A percentile compares a stretch with the other conserved stretches of the same genome.
phyloP scores from a whole-genome alignment of 495 filamentous ascomycete genomes.

The Diplogelasinospora grovesii region DNA sequence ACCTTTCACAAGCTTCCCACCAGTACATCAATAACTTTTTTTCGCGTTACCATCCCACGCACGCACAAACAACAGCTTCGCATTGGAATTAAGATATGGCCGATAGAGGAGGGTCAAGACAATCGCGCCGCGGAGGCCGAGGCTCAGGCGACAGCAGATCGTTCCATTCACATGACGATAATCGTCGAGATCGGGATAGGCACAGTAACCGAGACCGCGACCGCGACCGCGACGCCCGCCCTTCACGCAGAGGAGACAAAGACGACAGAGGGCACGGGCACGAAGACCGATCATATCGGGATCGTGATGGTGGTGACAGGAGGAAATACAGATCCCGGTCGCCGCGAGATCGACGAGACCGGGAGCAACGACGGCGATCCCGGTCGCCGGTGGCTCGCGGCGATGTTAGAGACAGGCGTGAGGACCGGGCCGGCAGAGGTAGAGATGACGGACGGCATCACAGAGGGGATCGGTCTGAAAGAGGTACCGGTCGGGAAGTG shows the following conservation, averaged over 20 bases:
- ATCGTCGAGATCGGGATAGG: conserved; percentile 22
- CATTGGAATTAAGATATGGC: no score
- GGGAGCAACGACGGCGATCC: conserved; percentile 14
- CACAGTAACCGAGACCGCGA: conserved; percentile 24
- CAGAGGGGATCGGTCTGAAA: conserved; percentile 16
- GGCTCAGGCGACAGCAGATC: conserved; percentile 8
- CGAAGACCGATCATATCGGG: conserved; percentile 26
- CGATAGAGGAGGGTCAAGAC: no score
- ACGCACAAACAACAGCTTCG: no score
- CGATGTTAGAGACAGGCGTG: background rate
- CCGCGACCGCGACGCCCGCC: conserved; percentile 33
- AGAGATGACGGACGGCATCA: no score
- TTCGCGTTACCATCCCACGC: no score
- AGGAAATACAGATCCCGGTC: no score
- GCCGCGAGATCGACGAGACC: conserved; percentile 34
- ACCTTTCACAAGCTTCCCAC: no score
- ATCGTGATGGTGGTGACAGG: no score
- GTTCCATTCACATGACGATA: conserved; percentile 24
- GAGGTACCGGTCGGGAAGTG: conserved; percentile 11
- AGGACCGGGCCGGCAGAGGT: no score
- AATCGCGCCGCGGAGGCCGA: conserved; percentile 16
- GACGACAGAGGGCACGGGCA: conserved; percentile 24
- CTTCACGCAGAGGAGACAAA: conserved; percentile 29
- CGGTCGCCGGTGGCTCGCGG: conserved; percentile 14
- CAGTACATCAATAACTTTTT: no score